Percentiles rank a stretch among this genome's conserved stretches.
Conservation (phyloP, 805 yeast species). For the Helenozyma baotianmanensis region DNA sequence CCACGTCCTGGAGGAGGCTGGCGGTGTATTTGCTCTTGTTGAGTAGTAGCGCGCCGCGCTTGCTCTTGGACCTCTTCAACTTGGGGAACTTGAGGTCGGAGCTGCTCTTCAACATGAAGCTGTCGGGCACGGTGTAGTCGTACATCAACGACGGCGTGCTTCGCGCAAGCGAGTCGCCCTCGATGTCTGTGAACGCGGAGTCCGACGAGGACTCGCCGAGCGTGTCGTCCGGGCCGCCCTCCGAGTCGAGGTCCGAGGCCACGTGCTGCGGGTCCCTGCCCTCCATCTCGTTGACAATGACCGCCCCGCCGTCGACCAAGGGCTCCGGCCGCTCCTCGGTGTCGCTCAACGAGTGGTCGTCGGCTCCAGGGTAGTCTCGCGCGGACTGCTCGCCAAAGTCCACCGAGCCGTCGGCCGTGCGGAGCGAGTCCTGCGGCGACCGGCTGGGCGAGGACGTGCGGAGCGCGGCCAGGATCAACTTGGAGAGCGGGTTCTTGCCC, state of each 20-base stretch:
- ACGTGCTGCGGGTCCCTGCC: no score
- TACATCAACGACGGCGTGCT: slow-evolving; percentile 15
- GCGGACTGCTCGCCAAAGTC: no score
- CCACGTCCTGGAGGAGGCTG: neutral
- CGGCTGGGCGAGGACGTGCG: neutral
- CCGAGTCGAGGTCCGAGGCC: slow-evolving; percentile 2
- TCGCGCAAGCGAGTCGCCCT: slow-evolving; percentile 34
- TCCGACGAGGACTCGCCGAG: slow-evolving; percentile 30
- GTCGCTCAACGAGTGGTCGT: no score
- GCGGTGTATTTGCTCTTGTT: slow-evolving; percentile 1
- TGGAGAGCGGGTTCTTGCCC: slow-evolving; percentile 1
- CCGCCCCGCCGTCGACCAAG: no score
- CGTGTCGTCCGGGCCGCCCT: slow-evolving; percentile 24
- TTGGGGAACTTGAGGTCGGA: slow-evolving; percentile 1
- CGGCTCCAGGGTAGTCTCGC: no score
- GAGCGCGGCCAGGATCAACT: neutral
- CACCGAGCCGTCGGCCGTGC: no score
- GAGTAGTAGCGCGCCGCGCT: neutral
- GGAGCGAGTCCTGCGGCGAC: neutral
- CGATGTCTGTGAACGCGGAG: slow-evolving; percentile 42
- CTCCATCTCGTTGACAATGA: neutral
- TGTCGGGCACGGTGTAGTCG: slow-evolving; percentile 15
- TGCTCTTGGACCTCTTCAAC: neutral
- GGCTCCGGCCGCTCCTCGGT: no score
- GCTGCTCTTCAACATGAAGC: slow-evolving; percentile 9